A percentile compares a stretch with the other conserved stretches of the same genome.
These are phyloP conservation scores for Dictyostelium firmibasis DNA, from an alignment of 78 protist genomes.

Conservation along the genomic window DNA sequence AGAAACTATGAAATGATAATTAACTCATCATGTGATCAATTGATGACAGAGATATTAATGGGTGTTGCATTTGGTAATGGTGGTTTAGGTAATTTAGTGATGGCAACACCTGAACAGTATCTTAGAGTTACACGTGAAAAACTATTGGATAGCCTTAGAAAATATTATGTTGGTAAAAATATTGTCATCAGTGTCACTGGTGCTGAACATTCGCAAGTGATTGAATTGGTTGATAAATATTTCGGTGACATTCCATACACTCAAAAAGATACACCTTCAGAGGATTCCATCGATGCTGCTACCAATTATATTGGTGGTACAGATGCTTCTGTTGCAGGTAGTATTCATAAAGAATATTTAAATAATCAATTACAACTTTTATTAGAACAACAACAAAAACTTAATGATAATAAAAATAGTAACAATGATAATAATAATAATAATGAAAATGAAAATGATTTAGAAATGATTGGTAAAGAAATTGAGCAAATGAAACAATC, in stretches of 20 bases:
- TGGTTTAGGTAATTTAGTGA: slow-evolving; percentile 1
- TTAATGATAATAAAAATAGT: background rate
- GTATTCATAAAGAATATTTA: background rate
- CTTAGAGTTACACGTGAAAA: background rate
- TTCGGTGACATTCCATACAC: slow-evolving; percentile 30
- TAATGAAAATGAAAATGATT: background rate
- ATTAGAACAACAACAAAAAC: background rate
- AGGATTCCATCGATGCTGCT: background rate
- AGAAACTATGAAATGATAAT: background rate
- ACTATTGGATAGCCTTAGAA: background rate
- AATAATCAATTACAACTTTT: background rate
- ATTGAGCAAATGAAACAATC: background rate
- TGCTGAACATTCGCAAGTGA: slow-evolving; percentile 16
- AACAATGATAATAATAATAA: background rate
- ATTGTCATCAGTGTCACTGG: slow-evolving; percentile 44
- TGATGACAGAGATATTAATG: background rate
- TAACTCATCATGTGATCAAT: background rate
- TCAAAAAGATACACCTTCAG: background rate
- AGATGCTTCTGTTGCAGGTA: background rate
- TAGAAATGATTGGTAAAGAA: background rate
- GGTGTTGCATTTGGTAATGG: slow-evolving; percentile 40
- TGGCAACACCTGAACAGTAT: slow-evolving; percentile 3
- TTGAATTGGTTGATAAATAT: slow-evolving; percentile 2
- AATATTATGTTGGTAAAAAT: slow-evolving; percentile 54
- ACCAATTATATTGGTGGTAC: background rate